phyloP scores from a whole-genome alignment of 371 early-diverging fungal species.

The Apophysomyces elegans region DNA sequence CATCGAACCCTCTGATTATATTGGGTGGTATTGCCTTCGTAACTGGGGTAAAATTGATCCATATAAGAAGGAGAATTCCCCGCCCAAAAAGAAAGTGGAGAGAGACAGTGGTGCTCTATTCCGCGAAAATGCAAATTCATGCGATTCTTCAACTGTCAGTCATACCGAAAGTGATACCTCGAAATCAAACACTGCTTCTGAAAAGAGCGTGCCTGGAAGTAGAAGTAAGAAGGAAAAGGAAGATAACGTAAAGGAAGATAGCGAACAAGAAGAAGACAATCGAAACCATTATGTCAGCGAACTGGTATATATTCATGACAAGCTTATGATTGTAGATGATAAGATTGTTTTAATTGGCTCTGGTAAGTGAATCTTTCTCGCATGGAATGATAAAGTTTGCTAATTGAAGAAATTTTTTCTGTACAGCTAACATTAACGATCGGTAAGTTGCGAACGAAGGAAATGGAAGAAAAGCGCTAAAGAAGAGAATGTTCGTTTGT shows the following conservation, averaged over 20 bases:
- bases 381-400: background rate
- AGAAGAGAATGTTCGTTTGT: constrained; percentile 16
- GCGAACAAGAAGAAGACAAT: constrained; percentile 21
- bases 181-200: background rate
- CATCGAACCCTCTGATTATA: constrained; percentile 79
- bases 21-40: constrained; percentile 79
- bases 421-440: constrained; percentile 50
- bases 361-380: constrained; percentile 37
- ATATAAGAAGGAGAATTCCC: background rate
- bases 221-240: constrained; percentile 2
- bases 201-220: background rate
- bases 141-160: background rate
- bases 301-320: constrained; percentile 91
- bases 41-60: constrained; percentile 65
- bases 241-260: constrained; percentile 1
- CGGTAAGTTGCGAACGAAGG: constrained; percentile 17
- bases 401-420: background rate
- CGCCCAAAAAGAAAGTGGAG: background rate
- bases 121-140: background rate
- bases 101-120: constrained; percentile 18
- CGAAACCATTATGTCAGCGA: constrained; percentile 73
- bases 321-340: constrained; percentile 92
- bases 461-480: background rate
- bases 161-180: background rate
- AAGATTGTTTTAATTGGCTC: constrained; percentile 83